A percentile compares a stretch with the other conserved stretches of the same genome.
Conservation (phyloP, 805 yeast genomes). For the Cyberlindnera samutprakarnensis region DNA sequence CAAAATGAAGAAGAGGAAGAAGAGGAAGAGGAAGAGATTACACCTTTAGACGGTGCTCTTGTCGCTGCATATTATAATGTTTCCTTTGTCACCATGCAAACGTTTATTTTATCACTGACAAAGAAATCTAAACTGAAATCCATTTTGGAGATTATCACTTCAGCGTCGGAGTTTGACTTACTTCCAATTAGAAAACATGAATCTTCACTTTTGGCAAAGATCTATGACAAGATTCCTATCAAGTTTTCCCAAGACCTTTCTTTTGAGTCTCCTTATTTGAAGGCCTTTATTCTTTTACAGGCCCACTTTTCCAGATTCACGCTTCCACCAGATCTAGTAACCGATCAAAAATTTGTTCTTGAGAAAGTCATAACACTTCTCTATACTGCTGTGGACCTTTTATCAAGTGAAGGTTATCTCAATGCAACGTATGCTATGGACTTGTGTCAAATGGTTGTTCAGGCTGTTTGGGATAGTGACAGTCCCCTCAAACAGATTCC, state of each 20-base stretch:
- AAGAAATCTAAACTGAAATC: conserved; percentile 51
- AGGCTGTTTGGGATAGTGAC: conserved; percentile 79
- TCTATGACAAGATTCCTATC: conserved; percentile 59
- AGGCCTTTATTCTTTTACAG: conserved; percentile 70
- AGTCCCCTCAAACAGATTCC: conserved; percentile 81
- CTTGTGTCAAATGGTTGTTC: conserved; percentile 78
- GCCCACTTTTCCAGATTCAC: conserved; percentile 67
- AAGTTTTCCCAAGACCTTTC: conserved; percentile 33
- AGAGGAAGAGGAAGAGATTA: conserved; percentile 28
- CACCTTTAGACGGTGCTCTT: conserved; percentile 62
- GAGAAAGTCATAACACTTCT: conserved; percentile 42
- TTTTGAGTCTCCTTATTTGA: conserved; percentile 47
- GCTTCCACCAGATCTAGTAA: conserved; percentile 52
- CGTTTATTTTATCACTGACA: conserved; percentile 42
- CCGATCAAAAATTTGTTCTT: conserved; percentile 51
- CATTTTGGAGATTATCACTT: conserved; percentile 55
- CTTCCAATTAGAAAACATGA: conserved; percentile 62
- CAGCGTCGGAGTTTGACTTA: conserved; percentile 67
- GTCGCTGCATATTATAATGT: conserved; percentile 70
- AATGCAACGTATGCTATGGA: conserved; percentile 83
- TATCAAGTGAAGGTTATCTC: conserved; percentile 74
- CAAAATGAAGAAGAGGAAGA: conserved; percentile 29
- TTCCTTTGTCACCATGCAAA: conserved; percentile 59
- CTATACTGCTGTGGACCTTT: conserved; percentile 63
- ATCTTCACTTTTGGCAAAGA: conserved; percentile 32